These are phyloP conservation scores for Westerdykella sp. DNA, from an alignment of 2,329 filamentous ascomycete genomes.

Conservation along the genomic window DNA sequence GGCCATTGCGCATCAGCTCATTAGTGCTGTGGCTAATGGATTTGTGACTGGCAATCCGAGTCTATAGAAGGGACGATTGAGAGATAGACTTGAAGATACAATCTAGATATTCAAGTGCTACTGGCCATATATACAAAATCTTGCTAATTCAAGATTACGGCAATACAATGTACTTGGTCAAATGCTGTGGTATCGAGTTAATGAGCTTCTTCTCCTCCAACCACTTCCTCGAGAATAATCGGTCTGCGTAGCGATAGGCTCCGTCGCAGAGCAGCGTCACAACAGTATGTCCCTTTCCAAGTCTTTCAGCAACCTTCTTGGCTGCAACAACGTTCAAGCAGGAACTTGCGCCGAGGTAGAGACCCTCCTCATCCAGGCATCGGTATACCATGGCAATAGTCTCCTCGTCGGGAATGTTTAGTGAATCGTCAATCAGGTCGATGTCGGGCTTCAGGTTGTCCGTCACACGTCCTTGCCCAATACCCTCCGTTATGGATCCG, in stretches of 20 bases:
- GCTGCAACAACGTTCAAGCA: constrained; percentile 93
- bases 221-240: constrained; percentile 90
- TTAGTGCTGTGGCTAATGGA: constrained; percentile 71
- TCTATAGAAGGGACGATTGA: constrained; percentile 26
- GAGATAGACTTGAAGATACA: constrained; percentile 1
- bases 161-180: constrained; percentile 92
- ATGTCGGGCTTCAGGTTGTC: constrained; percentile 87
- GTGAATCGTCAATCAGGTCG: constrained; percentile 72
- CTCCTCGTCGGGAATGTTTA: constrained; percentile 85
- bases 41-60: constrained; percentile 53
- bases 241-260: constrained; percentile 93
- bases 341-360: constrained; percentile 92
- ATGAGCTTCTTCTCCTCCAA: constrained; percentile 78
- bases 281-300: constrained; percentile 83
- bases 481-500: constrained; percentile 92
- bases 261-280: constrained; percentile 94
- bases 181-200: constrained; percentile 70
- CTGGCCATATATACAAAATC: background rate
- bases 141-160: constrained; percentile 45
- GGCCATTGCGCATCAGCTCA: constrained; percentile 86
- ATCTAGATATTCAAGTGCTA: background rate
- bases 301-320: constrained; percentile 83
- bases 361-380: constrained; percentile 88
- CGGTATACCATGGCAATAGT: constrained; percentile 97
- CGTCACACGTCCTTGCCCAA: constrained; percentile 94